Evolutionary conservation across 352 stramenopile genomes (phyloP).

Genomic region (Globisporangium polare): DNA sequence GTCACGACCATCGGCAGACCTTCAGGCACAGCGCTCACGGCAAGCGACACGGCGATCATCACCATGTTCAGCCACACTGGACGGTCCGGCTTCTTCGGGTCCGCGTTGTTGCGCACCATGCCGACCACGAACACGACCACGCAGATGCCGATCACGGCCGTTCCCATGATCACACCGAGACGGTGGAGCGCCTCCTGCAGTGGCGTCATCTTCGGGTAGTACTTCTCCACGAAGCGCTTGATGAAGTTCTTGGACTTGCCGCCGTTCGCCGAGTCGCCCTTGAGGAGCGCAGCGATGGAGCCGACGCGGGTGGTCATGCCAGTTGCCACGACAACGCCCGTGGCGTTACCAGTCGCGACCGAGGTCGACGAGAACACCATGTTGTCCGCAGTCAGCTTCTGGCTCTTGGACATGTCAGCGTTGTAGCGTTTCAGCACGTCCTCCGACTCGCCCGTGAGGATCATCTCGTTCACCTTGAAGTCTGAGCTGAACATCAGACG

Average conservation of each 20-base stretch:
- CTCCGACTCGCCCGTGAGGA: constrained; percentile 91
- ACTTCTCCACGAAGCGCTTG: constrained; percentile 55
- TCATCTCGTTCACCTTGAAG: constrained; percentile 92
- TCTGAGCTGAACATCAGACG: constrained; percentile 82
- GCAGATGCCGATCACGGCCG: constrained; percentile 84
- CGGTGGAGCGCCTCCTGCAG: constrained; percentile 92
- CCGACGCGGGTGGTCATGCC: constrained; percentile 64
- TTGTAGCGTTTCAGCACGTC: constrained; percentile 74
- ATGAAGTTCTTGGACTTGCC: constrained; percentile 48
- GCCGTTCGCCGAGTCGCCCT: constrained; percentile 26
- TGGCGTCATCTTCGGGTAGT: constrained; percentile 80
- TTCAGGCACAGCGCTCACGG: constrained; percentile 69
- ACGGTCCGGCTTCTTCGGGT: constrained; percentile 73
- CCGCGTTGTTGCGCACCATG: constrained; percentile 55
- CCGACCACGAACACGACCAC: constrained; percentile 92
- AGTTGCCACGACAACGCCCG: constrained; percentile 56
- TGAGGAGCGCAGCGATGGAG: constrained; percentile 54
- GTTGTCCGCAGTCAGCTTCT: constrained; percentile 74
- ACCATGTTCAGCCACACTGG: constrained; percentile 92
- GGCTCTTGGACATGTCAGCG: constrained; percentile 30
- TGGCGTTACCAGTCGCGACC: constrained; percentile 61
- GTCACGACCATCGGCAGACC: constrained; percentile 77
- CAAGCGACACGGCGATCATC: constrained; percentile 90
- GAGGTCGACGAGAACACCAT: constrained; percentile 92
- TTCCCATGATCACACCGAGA: constrained; percentile 90